These are phyloP conservation scores for Hibiscus tridactylites DNA, from an alignment of 345 rosid species.

Conservation along the genomic window DNA sequence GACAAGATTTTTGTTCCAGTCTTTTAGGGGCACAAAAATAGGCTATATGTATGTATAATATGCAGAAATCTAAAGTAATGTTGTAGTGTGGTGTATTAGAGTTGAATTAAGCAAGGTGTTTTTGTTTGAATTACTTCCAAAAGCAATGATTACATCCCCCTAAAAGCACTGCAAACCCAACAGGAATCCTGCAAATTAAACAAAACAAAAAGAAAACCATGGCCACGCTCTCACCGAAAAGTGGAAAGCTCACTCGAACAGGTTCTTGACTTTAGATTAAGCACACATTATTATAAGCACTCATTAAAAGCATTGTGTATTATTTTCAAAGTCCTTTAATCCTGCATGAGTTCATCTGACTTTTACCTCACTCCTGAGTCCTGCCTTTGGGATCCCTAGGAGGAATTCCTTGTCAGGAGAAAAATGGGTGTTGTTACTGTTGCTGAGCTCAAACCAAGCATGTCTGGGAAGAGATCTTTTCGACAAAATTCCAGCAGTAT, in stretches of 20 bases:
- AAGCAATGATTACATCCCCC: conserved; percentile 45
- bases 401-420: not conserved
- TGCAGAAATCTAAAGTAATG: not conserved
- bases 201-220: conserved; percentile 10
- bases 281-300: conserved; percentile 29
- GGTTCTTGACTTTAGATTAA: conserved; percentile 36
- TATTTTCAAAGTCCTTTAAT: conserved; percentile 12
- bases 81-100: not conserved
- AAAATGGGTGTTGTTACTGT: conserved; percentile 78
- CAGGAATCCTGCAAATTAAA: conserved; percentile 45
- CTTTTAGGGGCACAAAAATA: not conserved
- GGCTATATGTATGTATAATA: not conserved
- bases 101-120: conserved; percentile 19
- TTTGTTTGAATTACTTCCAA: conserved; percentile 23
- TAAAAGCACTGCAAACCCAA: conserved; percentile 39
- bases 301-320: conserved; percentile 19
- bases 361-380: conserved; percentile 34
- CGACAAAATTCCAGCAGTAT: conserved; percentile 87
- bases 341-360: conserved; percentile 32
- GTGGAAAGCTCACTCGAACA: conserved; percentile 28
- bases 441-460: conserved; percentile 70
- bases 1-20: not conserved
- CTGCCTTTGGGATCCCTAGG: conserved; percentile 9
- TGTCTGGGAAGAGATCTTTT: conserved; percentile 81
- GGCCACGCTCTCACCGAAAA: conserved; percentile 33